Evolutionary conservation across 192 early-diverging fungal genomes (phyloP), one percentile per base, ranked within the genome.

Genomic region (Gamsiella multidivaricata): DNA sequence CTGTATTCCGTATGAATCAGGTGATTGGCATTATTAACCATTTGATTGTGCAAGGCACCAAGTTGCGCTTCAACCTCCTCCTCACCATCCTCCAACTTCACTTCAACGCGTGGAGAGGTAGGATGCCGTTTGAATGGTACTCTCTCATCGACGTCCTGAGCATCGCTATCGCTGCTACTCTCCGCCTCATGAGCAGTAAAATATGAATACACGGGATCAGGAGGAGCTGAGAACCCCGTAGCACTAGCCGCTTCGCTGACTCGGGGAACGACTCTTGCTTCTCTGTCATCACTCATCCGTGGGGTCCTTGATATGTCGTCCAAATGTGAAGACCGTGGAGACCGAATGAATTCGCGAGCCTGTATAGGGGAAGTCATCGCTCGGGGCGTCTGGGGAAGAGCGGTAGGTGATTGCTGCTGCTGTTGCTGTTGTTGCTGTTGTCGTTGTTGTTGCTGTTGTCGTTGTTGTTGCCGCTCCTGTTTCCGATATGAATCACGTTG

Each of bases 401-500:
- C 4, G 17, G 41, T 18, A 9, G 28, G 23, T 8, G 36, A 6
- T 43, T 49, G 61, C 20, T 51, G 61, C 28, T 59, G 57, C 8
- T 23, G 57, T 18, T 49, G 49, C 20, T 32, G 45, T 6, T 20
- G 32, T 23, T 63, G 47, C 3, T 31, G 61, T 46, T 54, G 32
- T 42, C 25, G 52, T 52, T 28, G 50, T 6, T 22, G 8, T 54
- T 54, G 52, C 17, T 54, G 29, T 32, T 8, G 54, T 55, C 36
- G 54, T 33, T 31, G 32, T 2, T 55, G 32, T 34, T 56, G 64
- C 2, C 34, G 64, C n/a, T 56, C 22, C 20, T 53, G 62, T 5
- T 51, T 45, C n/a, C 43, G 64, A 28, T 57, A 52, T 3, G 32
- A 45, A 22, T 34, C 39, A 25, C 58, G 64, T 22, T 49, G 53